phyloP scores from a whole-genome alignment of 805 yeast genomes.

The Komagataella mondaviorum region DNA sequence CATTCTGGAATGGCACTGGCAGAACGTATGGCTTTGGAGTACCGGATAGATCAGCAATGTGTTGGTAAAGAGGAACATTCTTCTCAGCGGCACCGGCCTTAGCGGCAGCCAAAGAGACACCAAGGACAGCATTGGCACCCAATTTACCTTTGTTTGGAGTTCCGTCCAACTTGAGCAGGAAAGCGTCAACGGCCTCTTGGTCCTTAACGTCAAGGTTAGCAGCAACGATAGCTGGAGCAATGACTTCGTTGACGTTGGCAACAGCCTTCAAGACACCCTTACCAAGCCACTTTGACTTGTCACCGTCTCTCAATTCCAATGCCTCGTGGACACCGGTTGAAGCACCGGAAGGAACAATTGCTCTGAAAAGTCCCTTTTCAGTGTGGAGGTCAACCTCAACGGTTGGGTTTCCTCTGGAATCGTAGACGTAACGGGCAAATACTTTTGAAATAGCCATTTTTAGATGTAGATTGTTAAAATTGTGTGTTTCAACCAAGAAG shows the following conservation, averaged over 20 bases:
- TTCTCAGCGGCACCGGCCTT: constrained; percentile 98
- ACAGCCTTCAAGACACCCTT: constrained; percentile 98
- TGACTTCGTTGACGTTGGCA: constrained; percentile 85
- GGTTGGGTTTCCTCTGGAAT: constrained; percentile 99
- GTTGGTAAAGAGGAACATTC: constrained; percentile 85
- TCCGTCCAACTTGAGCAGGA: constrained; percentile 82
- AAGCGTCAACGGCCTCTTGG: constrained; percentile 80
- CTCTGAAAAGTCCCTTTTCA: constrained; percentile 85
- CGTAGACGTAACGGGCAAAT: constrained; percentile 95
- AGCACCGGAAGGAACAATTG: constrained; percentile 99
- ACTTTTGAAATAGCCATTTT: constrained; percentile 54
- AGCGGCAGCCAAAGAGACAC: constrained; percentile 95
- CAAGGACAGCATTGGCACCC: constrained; percentile 98
- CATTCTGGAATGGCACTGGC: constrained; percentile 99
- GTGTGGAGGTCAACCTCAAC: constrained; percentile 97
- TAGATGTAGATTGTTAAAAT: neutral
- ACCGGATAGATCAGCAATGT: constrained; percentile 70
- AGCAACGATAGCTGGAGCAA: constrained; percentile 86
- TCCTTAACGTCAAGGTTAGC: constrained; percentile 73
- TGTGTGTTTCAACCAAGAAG: neutral
- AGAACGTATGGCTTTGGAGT: constrained; percentile 77
- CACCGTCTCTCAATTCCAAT: constrained; percentile 95
- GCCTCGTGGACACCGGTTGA: constrained; percentile 99
- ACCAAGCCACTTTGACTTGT: constrained; percentile 95
- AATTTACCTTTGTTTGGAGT: constrained; percentile 94